Evolutionary conservation across 129 eudicot genomes (phyloP), one percentile per base, ranked within the genome.

Genomic region (Flaveria sonorensis): DNA sequence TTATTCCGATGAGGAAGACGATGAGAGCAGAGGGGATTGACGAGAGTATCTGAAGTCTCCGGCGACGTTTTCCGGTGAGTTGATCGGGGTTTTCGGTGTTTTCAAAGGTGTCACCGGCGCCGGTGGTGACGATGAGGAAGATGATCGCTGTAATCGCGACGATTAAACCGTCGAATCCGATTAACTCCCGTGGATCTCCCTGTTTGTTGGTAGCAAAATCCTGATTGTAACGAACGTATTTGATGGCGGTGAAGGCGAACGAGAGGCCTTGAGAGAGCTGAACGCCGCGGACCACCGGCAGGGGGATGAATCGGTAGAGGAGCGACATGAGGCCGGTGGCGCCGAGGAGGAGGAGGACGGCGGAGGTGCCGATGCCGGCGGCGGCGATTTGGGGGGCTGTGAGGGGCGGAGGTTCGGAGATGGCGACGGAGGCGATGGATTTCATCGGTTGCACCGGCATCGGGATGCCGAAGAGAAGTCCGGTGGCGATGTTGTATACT

Each of bases 371-470:
- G 21, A 90, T 75, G 3, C 92, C 96, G 62, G 96, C 96, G 14
- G 96, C 90, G 26, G 96, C 91, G 75, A 90, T 90, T 57, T 90
- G 90, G 10, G 88, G 43, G 18, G 86, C 85, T 6, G 96, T 83
- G 46, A 90, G 82, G n/a, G 73, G 86, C 0, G 92, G 92, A 16
- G 81, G 14, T 67, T 90, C 96, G 9, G 92, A 86, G 19, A 90
- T 88, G 52, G 96, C 96, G 48, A 90, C 96, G 50, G 96, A 89
- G 19, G 96, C 92, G 62, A 90, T 90, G 66, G 96, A 88, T 48
- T 90, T 90, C 96, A 90, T 90, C 11, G 96, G 96, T 73, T 90
- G 96, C 12, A 90, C 96, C 0, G 96, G 96, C 90, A 90, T 90
- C 8, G 92, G 96, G 75, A 87, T 82, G 51, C 90, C 89, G 69